Percentiles rank a stretch among this genome's conserved stretches.
These are phyloP conservation scores for Arthrobotrys sphaeroides DNA, from an alignment of 2,329 filamentous ascomycete genomes.

Conservation along the genomic window DNA sequence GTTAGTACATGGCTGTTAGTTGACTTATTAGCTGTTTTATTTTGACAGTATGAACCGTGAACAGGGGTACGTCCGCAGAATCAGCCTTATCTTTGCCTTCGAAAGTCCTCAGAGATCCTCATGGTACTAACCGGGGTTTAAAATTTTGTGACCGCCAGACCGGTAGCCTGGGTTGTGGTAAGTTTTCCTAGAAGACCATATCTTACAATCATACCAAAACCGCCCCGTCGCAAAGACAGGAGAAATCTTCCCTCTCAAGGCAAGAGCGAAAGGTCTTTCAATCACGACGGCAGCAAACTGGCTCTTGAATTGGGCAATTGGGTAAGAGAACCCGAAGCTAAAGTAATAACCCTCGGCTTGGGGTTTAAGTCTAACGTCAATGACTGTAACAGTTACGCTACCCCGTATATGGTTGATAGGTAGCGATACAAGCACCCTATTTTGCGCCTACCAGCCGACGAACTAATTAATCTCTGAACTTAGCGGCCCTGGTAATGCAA, in stretches of 20 bases:
- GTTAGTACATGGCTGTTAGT: constrained; percentile 63
- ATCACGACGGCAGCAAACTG: constrained; percentile 81
- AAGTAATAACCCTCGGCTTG: not conserved
- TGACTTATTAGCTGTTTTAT: too few species aligned
- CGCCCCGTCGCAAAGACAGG: constrained; percentile 64
- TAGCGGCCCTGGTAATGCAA: constrained; percentile 67
- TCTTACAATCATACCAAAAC: not conserved
- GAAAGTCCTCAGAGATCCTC: not conserved
- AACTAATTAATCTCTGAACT: too few species aligned
- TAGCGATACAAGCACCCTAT: too few species aligned
- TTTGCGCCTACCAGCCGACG: too few species aligned
- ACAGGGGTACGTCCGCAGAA: constrained; percentile 6
- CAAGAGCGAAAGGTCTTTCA: constrained; percentile 78
- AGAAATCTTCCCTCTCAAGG: constrained; percentile 75
- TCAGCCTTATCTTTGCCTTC: too few species aligned
- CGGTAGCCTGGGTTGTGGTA: constrained; percentile 29
- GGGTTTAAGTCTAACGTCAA: not conserved
- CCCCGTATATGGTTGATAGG: constrained; percentile 28
- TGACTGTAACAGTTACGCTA: constrained; percentile 1
- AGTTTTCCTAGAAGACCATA: not conserved
- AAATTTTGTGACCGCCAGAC: not conserved
- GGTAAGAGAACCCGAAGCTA: too few species aligned
- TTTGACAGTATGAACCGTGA: not conserved
- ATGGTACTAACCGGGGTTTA: not conserved
- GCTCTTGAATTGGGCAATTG: constrained; percentile 72